phyloP scores from a whole-genome alignment of 1,139 yeast species.

The Geotrichum fermentans region DNA sequence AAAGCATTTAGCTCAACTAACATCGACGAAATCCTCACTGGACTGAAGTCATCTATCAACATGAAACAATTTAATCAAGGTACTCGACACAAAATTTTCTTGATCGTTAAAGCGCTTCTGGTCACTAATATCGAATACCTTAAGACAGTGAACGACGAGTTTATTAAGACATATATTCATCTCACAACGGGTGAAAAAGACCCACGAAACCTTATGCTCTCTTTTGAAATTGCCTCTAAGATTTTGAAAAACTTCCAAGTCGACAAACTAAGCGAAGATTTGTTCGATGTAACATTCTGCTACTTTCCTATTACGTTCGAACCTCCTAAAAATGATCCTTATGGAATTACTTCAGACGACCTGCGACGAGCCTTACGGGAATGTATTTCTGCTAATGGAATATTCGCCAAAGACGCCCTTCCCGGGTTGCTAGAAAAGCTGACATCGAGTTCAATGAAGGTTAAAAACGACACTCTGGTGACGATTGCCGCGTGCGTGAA shows the following conservation, averaged over 20 bases:
- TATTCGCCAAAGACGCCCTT: slow-evolving; percentile 68
- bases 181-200: slow-evolving; percentile 88
- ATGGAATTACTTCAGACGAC: slow-evolving; percentile 70
- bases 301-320: slow-evolving; percentile 94
- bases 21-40: slow-evolving; percentile 39
- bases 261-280: slow-evolving; percentile 46
- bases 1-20: slow-evolving; percentile 27
- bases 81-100: slow-evolving; percentile 56
- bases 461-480: slow-evolving; percentile 68
- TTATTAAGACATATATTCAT: slow-evolving; percentile 55
- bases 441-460: slow-evolving; percentile 72
- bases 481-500: slow-evolving; percentile 57
- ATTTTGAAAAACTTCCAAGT: slow-evolving; percentile 49
- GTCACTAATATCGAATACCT: slow-evolving; percentile 26
- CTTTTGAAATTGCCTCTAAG: slow-evolving; percentile 54
- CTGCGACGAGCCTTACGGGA: slow-evolving; percentile 54
- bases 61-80: slow-evolving; percentile 42
- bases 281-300: slow-evolving; percentile 87
- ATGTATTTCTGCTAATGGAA: slow-evolving; percentile 56
- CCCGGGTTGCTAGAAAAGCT: slow-evolving; percentile 79
- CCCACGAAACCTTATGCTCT: slow-evolving; percentile 73
- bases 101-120: slow-evolving; percentile 43
- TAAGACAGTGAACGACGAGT: slow-evolving; percentile 38
- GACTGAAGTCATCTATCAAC: slow-evolving; percentile 47
- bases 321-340: slow-evolving; percentile 90